Base-by-base conservation (phyloP, 2,329 filamentous ascomycete species). In the Rugonectria rugulosa region DNA sequence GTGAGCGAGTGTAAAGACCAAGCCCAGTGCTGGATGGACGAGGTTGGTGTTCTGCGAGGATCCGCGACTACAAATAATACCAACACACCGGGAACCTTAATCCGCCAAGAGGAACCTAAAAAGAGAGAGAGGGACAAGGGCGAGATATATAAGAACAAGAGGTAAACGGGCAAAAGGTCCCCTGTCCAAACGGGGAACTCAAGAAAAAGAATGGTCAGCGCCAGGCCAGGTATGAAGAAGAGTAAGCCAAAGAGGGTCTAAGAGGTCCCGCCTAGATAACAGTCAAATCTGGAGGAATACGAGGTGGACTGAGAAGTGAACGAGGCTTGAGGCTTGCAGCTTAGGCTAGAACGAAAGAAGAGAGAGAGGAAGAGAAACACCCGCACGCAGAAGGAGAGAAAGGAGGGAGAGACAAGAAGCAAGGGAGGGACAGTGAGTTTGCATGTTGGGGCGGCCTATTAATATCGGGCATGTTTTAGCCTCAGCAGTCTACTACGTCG, bases 191-290 rank as follows among this genome's bases (percentile, higher is more conserved):
- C 11, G 36, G 32, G 32, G 34, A 29, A 15, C n/a, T n/a, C n/a
- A 46, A 15, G 12, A 42, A 47, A 48, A 47, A 34, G 43, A 34
- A 48, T 14, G 45, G 45, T 41, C 37, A 40, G 34, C 44, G 44
- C 43, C 29, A 53, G 36, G 34, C 37, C 34, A 47, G 37, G 38
- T 54, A 48, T 19, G 21, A 26, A 47, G 41, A 47, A 53, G 34
- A 21, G 42, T 19, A 42, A 46, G 37, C 7, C 51, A 47, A 41
- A 43, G 51, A 53, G 51, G 43, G 43, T 32, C 51, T 23, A 21
- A 42, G 43, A 31, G 23, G 31, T 9, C 21, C 26, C 44, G 36
- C 36, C 37, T 17, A 40, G 37, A 40, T 40, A 40, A 40, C 37
- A 14, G 20, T n/a, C 20, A 23, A 20, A 42, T 43, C 48, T 44